Base-by-base conservation (phyloP, 2,329 filamentous ascomycete genomes). In the Didymosphaeria variabile region DNA sequence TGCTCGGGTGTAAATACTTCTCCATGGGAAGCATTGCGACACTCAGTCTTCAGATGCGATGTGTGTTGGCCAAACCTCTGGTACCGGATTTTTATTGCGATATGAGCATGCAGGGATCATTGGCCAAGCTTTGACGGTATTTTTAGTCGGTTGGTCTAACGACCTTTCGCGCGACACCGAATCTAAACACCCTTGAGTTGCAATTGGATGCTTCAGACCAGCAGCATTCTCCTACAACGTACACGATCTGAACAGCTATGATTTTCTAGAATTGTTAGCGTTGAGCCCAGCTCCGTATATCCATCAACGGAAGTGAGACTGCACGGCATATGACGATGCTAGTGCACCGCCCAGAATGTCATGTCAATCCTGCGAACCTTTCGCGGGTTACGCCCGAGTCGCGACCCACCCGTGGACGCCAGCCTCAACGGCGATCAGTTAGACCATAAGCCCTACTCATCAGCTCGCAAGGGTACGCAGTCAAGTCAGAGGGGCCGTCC, bases 351-450 rank as follows among this genome's bases (percentile, higher is more conserved):
- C 45, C 23, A n/a, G 23, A 47, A 29, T 29, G 45, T 47, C 45
- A 29, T 29, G 45, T 47, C 45, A 47, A 47, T 47, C 45, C 45
- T 47, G 3, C 45, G n/a, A 23, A 47, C 15, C 8, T 7, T 9
- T 21, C 38, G 52, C 36, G 23, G 38, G 8, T 13, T 32, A 32
- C 23, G 52, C 52, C 52, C 52, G 38, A 55, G 38, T 44, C 13
- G 38, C 23, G 52, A 55, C 52, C 52, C 52, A 55, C n/a, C n/a
- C n/a, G n/a, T n/a, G n/a, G n/a, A n/a, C 52, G 44, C 52, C 52
- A 55, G 52, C 52, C 52, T 55, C 52, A 55, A 55, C 52, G 52
- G 38, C 38, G 52, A 55, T 55, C 52, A 32, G 2, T 26, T 44
- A 55, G 38, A 23, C 38, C 52, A 55, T 45, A 55, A 55, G 52